These are phyloP conservation scores for Cordyceps javanica DNA, from an alignment of 2,329 filamentous ascomycete genomes.

Conservation along the genomic window DNA sequence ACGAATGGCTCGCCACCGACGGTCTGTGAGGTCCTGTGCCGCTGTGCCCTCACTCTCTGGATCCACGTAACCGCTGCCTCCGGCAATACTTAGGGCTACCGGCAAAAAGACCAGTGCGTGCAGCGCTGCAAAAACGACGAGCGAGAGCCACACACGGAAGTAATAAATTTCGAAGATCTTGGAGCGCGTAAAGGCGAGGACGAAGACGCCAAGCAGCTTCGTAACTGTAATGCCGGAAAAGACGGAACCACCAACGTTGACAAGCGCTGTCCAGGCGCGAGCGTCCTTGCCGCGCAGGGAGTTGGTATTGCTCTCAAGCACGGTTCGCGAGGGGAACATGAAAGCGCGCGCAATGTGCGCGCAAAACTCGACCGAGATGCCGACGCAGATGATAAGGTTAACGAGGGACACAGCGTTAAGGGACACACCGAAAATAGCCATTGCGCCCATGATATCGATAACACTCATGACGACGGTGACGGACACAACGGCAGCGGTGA, in stretches of 20 bases:
- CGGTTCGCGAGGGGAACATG: constrained; percentile 78
- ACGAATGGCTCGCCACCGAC: constrained; percentile 70
- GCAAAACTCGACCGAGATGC: constrained; percentile 95
- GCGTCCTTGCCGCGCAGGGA: constrained; percentile 78
- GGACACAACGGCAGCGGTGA: constrained; percentile 77
- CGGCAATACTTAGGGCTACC: constrained; percentile 77
- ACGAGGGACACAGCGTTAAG: constrained; percentile 94
- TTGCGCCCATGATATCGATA: constrained; percentile 88
- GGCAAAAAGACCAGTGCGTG: constrained; percentile 91
- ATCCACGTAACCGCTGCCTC: constrained; percentile 83
- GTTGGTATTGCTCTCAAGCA: constrained; percentile 71
- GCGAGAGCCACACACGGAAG: constrained; percentile 90
- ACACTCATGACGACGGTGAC: constrained; percentile 89
- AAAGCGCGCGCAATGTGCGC: constrained; percentile 94
- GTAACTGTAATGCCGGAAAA: constrained; percentile 96
- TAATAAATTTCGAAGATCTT: constrained; percentile 99
- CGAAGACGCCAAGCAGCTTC: constrained; percentile 85
- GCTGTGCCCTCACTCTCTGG: constrained; percentile 81
- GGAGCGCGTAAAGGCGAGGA: constrained; percentile 88
- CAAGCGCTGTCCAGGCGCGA: constrained; percentile 84
- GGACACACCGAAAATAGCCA: constrained; percentile 83
- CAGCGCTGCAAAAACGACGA: constrained; percentile 81
- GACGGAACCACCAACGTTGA: constrained; percentile 90
- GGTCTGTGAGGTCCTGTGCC: constrained; percentile 78
- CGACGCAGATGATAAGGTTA: constrained; percentile 94